These are phyloP conservation scores for Penicillium desertorum DNA, from an alignment of 495 filamentous ascomycete species.

Conservation along the genomic window DNA sequence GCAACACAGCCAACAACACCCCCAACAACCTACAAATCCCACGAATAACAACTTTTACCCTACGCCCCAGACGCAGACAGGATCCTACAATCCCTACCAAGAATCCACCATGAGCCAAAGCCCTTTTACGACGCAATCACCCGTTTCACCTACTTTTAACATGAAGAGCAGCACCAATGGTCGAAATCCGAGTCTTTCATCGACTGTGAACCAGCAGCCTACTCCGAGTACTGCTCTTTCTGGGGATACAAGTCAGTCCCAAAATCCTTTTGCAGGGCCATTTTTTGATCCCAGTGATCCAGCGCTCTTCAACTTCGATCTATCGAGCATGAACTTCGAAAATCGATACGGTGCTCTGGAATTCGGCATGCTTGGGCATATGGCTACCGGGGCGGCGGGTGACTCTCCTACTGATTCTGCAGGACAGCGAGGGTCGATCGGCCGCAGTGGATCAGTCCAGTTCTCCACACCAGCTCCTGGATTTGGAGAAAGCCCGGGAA, in stretches of 20 bases:
- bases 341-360: constrained; percentile 93
- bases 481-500: constrained; percentile 46
- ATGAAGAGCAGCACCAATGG: constrained; percentile 40
- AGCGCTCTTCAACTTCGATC: constrained; percentile 87
- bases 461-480: constrained; percentile 44
- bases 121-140: constrained; percentile 64
- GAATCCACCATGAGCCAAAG: constrained; percentile 42
- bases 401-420: constrained; percentile 70
- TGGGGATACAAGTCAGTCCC: constrained; percentile 32
- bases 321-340: constrained; percentile 90
- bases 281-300: constrained; percentile 90
- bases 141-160: constrained; percentile 67
- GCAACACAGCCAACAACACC: constrained; percentile 2
- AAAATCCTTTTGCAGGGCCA: constrained; percentile 54
- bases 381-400: constrained; percentile 81
- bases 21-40: constrained; percentile 27
- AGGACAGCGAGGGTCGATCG: constrained; percentile 50
- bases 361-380: constrained; percentile 91
- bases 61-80: constrained; percentile 36
- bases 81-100: constrained; percentile 44
- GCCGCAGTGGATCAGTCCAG: constrained; percentile 48
- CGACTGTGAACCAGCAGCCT: constrained; percentile 38
- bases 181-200: constrained; percentile 41
- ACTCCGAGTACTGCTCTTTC: constrained; percentile 36
- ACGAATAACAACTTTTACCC: constrained; percentile 34